These are phyloP conservation scores for Populus hybrid DNA, from an alignment of 441 rosid genomes.

Conservation along the genomic window DNA sequence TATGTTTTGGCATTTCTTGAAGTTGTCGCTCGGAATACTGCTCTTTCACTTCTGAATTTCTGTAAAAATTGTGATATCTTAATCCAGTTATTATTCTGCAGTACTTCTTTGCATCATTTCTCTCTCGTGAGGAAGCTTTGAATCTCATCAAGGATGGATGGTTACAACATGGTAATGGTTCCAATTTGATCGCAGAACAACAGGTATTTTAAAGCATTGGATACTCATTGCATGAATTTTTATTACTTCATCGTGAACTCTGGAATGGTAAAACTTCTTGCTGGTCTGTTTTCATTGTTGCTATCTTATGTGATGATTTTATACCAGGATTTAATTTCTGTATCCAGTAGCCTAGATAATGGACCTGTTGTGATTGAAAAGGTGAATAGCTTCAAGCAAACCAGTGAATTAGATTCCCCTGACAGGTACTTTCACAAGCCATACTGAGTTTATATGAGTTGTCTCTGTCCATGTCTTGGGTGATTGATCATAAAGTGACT, in stretches of 20 bases:
- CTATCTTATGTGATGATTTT: slow-evolving; percentile 2
- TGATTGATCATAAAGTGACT: slow-evolving; percentile 17
- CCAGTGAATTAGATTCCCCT: slow-evolving; percentile 34
- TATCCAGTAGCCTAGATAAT: slow-evolving; percentile 50
- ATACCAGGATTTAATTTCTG: slow-evolving; percentile 55
- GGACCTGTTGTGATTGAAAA: slow-evolving; percentile 46
- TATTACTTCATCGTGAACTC: too few species aligned
- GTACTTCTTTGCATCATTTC: slow-evolving; percentile 95
- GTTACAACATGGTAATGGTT: slow-evolving; percentile 51
- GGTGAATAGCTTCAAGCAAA: slow-evolving; percentile 35
- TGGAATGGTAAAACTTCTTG: background rate
- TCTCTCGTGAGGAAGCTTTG: slow-evolving; percentile 97
- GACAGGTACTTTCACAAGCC: slow-evolving; percentile 45
- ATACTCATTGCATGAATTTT: too few species aligned
- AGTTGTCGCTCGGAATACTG: background rate
- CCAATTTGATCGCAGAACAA: slow-evolving; percentile 39
- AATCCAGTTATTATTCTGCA: slow-evolving; percentile 35
- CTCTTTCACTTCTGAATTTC: slow-evolving; percentile 15
- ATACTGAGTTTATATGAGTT: slow-evolving; percentile 10
- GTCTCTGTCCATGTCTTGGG: slow-evolving; percentile 11
- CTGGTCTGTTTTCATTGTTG: background rate
- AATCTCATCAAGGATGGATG: slow-evolving; percentile 84
- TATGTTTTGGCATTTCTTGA: slow-evolving; percentile 6
- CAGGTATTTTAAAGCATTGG: slow-evolving; percentile 35
- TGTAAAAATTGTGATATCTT: slow-evolving; percentile 22